A percentile compares a stretch with the other conserved stretches of the same genome.
Evolutionary conservation across 257 asterid species (phyloP).

Genomic region (Fraxinus americana): DNA sequence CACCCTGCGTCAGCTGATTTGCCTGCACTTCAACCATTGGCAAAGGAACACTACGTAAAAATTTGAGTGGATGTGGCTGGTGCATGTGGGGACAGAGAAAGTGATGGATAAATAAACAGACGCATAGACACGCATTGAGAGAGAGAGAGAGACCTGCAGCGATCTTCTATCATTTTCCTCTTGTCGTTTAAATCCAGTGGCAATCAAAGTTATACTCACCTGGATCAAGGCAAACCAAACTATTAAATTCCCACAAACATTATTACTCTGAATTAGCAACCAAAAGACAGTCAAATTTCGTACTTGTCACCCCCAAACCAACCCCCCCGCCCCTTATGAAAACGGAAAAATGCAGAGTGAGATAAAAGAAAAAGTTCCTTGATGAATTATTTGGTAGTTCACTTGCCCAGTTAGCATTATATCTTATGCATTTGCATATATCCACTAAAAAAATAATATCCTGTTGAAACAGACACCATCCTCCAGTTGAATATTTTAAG

Average conservation of each 20-base stretch:
- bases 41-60: background rate
- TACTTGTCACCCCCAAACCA: too few relatives aligned
- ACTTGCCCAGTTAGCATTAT: too few relatives aligned
- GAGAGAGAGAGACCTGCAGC: conserved; percentile 53
- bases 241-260: too few relatives aligned
- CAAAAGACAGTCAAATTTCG: too few relatives aligned
- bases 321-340: too few relatives aligned
- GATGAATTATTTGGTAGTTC: background rate
- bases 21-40: conserved; percentile 46
- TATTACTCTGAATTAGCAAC: too few relatives aligned
- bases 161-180: conserved; percentile 81
- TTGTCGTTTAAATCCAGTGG: conserved; percentile 96
- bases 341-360: too few relatives aligned
- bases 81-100: background rate
- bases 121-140: background rate
- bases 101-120: background rate
- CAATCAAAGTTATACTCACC: conserved; percentile 91
- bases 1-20: conserved; percentile 64
- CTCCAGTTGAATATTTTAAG: background rate
- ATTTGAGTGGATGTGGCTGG: background rate
- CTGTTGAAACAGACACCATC: background rate
- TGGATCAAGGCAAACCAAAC: conserved; percentile 35
- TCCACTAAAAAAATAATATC: background rate
- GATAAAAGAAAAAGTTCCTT: background rate
- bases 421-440: background rate